A percentile compares a stretch with the other conserved stretches of the same genome.
These are phyloP conservation scores for Aspergillus uvarum DNA, from an alignment of 2,329 filamentous ascomycete genomes.

Conservation along the genomic window DNA sequence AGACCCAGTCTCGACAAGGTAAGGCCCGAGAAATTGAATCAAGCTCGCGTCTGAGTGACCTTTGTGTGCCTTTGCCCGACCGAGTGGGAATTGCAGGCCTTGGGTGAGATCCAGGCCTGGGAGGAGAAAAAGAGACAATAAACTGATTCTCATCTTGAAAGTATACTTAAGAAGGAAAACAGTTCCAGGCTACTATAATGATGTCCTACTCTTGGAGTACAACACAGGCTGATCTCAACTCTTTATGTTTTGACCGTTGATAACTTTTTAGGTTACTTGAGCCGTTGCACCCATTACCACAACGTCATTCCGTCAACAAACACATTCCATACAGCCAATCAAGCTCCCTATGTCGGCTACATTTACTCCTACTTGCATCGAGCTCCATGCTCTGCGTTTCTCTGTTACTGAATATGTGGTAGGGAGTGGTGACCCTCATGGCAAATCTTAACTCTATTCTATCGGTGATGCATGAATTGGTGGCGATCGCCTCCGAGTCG, in stretches of 20 bases:
- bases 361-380: background rate
- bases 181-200: too few relatives aligned
- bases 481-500: background rate
- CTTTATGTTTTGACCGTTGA: background rate
- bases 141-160: background rate
- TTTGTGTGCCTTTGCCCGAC: background rate
- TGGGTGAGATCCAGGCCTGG: background rate
- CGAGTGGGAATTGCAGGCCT: background rate
- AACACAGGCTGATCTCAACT: background rate
- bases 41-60: background rate
- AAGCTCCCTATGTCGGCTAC: background rate
- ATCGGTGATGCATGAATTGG: background rate
- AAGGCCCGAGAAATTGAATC: background rate
- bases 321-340: background rate
- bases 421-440: background rate
- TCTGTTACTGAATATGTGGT: background rate
- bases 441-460: background rate
- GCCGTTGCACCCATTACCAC: background rate
- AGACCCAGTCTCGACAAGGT: background rate
- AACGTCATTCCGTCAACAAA: background rate
- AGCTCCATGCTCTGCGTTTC: background rate
- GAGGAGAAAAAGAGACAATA: background rate
- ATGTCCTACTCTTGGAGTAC: too few relatives aligned
- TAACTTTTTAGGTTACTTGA: background rate
- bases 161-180: background rate